Evolutionary conservation across 2,329 filamentous ascomycete genomes (phyloP), one percentile per base, ranked within the genome.

Genomic region (Penicillium italicum): DNA sequence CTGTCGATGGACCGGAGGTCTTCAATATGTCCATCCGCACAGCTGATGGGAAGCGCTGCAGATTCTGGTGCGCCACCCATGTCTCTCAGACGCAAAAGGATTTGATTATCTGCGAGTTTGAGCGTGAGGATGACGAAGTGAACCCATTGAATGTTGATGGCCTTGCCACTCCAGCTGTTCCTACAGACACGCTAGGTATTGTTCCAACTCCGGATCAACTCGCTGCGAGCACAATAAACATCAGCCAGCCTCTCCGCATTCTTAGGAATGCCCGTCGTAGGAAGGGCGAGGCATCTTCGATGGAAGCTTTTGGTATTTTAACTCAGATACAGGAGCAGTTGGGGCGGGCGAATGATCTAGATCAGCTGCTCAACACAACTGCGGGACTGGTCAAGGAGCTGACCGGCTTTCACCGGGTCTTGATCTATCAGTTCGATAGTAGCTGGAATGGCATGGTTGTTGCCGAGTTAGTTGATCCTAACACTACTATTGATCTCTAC

Each of bases 291-390:
- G 88, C 90, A 5, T 89, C 89, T 8, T 26, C 22, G 0, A 94
- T 96, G 90, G 90, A 95, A 65, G 89, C 95, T 0, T 95, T 95
- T 71, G 91, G 94, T 71, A 91, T 96, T 61, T 89, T 96, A 83
- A 90, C 89, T 1, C 91, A 96, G 69, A 88, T 96, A 0, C 91
- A 96, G 69, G 90, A 96, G 64, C 91, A 96, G 70, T 78, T 96
- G 7, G 60, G 56, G 3, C 62, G 67, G 24, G 89, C 91, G 1
- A 79, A 85, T 0, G 86, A 82, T 57, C 76, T 96, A 0, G 85
- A 91, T 1, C 79, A 72, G 1, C 90, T 96, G 56, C 76, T 96
- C 36, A 93, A 94, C 65, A 86, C 92, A 6, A 74, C 94, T 3
- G 88, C 93, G 0, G 91, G 91, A 0, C 88, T 96, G 8, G 84